Evolutionary conservation across 805 yeast genomes (phyloP).

Genomic region (Helenozyma baotianmanensis): DNA sequence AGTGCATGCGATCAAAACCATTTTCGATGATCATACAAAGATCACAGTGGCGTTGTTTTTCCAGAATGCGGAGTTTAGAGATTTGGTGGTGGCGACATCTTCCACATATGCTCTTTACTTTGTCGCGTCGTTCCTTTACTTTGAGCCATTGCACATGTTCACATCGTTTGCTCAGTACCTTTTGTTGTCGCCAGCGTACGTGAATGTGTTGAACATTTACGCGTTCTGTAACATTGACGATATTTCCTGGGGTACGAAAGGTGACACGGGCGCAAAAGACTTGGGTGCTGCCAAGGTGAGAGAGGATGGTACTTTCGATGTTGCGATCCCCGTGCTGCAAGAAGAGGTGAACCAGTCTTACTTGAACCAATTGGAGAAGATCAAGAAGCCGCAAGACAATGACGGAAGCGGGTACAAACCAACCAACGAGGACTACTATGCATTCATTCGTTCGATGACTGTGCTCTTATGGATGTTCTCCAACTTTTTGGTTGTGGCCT

Average conservation of each 20-base stretch:
- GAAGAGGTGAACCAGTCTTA: constrained; percentile 52
- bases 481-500: constrained; percentile 37
- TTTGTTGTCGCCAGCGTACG: constrained; percentile 48
- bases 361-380: constrained; percentile 49
- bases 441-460: constrained; percentile 42
- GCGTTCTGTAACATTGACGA: constrained; percentile 71
- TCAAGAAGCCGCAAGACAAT: constrained; percentile 40
- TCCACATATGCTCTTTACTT: constrained; percentile 62
- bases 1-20: constrained; percentile 41
- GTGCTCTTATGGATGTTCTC: constrained; percentile 44
- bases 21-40: constrained; percentile 30
- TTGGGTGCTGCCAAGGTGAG: constrained; percentile 51
- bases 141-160: constrained; percentile 66
- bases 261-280: constrained; percentile 54
- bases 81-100: constrained; percentile 52
- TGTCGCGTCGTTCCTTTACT: constrained; percentile 52
- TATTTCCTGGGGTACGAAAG: constrained; percentile 74
- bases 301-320: constrained; percentile 53
- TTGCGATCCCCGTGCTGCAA: constrained; percentile 46
- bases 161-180: constrained; percentile 51
- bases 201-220: constrained; percentile 56
- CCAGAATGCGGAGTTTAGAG: constrained; percentile 40
- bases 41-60: constrained; percentile 46
- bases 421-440: constrained; percentile 43
- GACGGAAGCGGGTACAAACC: constrained; percentile 22